These are phyloP conservation scores for Priceomyces fermenticarens DNA, from an alignment of 805 yeast species.

Conservation along the genomic window DNA sequence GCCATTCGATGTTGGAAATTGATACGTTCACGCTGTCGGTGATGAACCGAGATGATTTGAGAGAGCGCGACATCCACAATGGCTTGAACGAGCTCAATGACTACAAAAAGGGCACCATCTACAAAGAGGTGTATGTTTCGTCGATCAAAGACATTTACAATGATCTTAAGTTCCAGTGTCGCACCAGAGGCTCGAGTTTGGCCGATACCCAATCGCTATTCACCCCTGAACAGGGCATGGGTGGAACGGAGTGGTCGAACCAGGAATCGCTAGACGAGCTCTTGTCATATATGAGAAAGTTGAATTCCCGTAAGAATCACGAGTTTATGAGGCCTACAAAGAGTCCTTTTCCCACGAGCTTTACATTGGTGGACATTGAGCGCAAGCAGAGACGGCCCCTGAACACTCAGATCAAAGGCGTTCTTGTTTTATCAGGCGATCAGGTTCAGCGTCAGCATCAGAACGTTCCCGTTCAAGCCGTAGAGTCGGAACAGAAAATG, in stretches of 20 bases:
- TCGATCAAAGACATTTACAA: constrained; percentile 55
- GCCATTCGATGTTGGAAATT: constrained; percentile 64
- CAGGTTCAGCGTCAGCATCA: no score
- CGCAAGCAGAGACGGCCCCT: constrained; percentile 3
- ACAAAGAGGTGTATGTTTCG: constrained; percentile 30
- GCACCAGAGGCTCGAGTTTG: constrained; percentile 24
- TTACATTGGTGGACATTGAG: constrained; percentile 25
- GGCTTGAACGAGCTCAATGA: constrained; percentile 40
- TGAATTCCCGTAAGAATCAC: constrained; percentile 10
- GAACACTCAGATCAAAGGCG: no score
- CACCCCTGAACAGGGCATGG: constrained; percentile 16
- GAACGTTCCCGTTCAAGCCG: background rate
- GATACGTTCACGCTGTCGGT: constrained; percentile 67
- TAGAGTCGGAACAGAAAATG: no score
- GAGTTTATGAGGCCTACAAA: background rate
- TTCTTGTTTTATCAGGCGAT: no score
- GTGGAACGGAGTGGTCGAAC: constrained; percentile 28
- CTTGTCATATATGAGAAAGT: constrained; percentile 24
- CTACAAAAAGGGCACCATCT: constrained; percentile 1
- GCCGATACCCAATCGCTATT: constrained; percentile 6
- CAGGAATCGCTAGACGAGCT: constrained; percentile 26
- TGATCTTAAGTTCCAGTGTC: constrained; percentile 55
- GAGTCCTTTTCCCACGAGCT: constrained; percentile 23
- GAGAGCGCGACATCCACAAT: constrained; percentile 48
- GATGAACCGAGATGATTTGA: constrained; percentile 47